Percentiles rank a stretch among this genome's conserved stretches.
These are phyloP conservation scores for Pleurotus cornucopiae DNA, from an alignment of 768 basidiomycete species.

Conservation along the genomic window DNA sequence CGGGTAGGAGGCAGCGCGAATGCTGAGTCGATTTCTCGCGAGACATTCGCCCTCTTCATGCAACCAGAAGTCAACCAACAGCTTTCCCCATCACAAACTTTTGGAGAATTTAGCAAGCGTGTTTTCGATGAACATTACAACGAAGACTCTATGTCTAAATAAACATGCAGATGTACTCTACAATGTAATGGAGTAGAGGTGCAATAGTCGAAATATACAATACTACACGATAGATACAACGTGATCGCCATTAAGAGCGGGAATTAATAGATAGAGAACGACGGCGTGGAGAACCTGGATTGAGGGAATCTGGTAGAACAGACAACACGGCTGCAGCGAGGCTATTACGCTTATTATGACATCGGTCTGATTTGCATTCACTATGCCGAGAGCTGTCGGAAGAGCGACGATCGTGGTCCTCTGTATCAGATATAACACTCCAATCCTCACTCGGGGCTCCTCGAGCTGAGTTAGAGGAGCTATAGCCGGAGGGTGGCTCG, in stretches of 20 bases:
- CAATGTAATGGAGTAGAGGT: slow-evolving; percentile 5
- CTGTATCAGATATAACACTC: slow-evolving; percentile 82
- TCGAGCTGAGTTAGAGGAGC: slow-evolving; percentile 51
- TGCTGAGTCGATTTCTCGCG: slow-evolving; percentile 57
- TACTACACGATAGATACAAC: slow-evolving; percentile 1
- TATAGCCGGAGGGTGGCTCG: slow-evolving; percentile 44
- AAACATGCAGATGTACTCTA: slow-evolving; percentile 13
- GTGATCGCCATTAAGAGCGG: slow-evolving; percentile 6
- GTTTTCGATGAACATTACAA: slow-evolving; percentile 62
- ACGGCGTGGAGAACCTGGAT: slow-evolving; percentile 35
- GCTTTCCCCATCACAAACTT: slow-evolving; percentile 69
- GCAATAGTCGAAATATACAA: slow-evolving; percentile 16
- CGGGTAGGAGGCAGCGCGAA: slow-evolving; percentile 54
- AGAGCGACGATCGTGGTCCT: slow-evolving; percentile 43
- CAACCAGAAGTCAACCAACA: slow-evolving; percentile 81
- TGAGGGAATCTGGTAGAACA: slow-evolving; percentile 53
- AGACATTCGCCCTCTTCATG: slow-evolving; percentile 90
- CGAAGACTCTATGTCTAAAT: slow-evolving; percentile 19
- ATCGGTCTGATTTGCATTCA: slow-evolving; percentile 28
- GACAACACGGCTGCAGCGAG: slow-evolving; percentile 59
- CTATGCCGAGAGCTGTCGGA: slow-evolving; percentile 51
- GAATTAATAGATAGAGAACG: slow-evolving; percentile 32
- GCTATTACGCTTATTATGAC: slow-evolving; percentile 53
- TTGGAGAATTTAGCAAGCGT: slow-evolving; percentile 85
- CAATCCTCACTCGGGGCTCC: slow-evolving; percentile 73